A percentile compares a stretch with the other conserved stretches of the same genome.
Conservation (phyloP, 768 basidiomycete species). For the Exsudoporus frostii region DNA sequence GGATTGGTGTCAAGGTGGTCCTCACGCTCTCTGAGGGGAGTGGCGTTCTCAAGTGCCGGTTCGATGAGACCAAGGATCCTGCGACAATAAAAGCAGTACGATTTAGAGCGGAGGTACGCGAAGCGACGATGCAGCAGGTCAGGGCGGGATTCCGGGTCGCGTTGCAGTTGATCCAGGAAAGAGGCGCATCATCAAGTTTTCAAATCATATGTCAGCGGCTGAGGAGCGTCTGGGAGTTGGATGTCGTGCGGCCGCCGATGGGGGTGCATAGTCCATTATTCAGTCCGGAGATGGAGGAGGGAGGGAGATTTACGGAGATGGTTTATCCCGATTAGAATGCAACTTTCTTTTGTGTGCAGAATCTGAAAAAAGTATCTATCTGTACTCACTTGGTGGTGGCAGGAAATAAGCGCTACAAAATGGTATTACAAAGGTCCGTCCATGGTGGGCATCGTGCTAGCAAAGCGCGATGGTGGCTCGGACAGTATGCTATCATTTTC, state of each 20-base stretch:
- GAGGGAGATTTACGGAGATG: conserved; percentile 29
- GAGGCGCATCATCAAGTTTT: conserved; percentile 81
- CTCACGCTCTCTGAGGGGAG: conserved; percentile 61
- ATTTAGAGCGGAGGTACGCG: conserved; percentile 78
- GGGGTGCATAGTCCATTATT: conserved; percentile 19
- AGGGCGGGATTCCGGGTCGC: conserved; percentile 52
- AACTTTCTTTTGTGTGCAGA: conserved; percentile 10
- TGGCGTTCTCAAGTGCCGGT: conserved; percentile 71
- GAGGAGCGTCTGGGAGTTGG: conserved; percentile 67
- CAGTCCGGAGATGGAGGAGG: conserved; percentile 30
- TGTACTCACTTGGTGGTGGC: not conserved
- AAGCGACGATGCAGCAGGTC: conserved; percentile 38
- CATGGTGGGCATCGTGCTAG: conserved; percentile 39
- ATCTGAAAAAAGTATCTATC: conserved; percentile 12
- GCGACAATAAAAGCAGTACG: conserved; percentile 63
- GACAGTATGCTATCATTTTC: conserved; percentile 25
- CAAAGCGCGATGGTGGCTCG: conserved; percentile 33
- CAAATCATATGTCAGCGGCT: conserved; percentile 68
- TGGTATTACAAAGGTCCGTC: conserved; percentile 28
- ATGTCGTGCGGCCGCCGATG: conserved; percentile 30
- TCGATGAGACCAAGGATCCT: conserved; percentile 63
- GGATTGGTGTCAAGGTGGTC: conserved; percentile 65
- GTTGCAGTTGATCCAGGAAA: conserved; percentile 75
- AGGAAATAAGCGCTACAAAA: not conserved
- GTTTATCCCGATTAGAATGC: conserved; percentile 29